phyloP scores from a whole-genome alignment of 2,329 filamentous ascomycete species.

The Tolypocladium nubicola region DNA sequence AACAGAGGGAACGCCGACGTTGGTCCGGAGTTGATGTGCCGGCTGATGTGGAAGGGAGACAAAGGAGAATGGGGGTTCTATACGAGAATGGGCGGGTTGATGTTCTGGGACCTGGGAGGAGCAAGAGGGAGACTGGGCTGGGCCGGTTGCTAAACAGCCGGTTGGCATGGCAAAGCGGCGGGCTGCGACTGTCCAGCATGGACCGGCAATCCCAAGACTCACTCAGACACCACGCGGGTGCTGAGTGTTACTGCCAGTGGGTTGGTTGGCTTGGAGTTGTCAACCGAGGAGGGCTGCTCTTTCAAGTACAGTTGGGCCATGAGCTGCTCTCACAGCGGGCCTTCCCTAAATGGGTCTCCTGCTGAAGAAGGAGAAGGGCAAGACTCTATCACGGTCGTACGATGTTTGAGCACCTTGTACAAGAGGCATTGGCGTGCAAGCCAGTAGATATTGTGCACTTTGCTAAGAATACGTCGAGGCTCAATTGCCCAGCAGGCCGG shows the following conservation, averaged over 20 bases:
- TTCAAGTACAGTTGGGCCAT: neutral
- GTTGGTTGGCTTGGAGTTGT: neutral
- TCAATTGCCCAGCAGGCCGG: too few relatives aligned
- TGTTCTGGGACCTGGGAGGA: neutral
- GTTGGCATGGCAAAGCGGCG: neutral
- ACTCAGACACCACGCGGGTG: neutral
- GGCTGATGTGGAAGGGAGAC: neutral
- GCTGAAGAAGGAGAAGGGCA: too few relatives aligned
- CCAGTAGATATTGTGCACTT: too few relatives aligned
- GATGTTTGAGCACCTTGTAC: too few relatives aligned
- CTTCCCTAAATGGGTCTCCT: too few relatives aligned
- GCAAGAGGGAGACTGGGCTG: neutral
- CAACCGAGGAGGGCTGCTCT: neutral
- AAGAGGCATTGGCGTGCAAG: too few relatives aligned
- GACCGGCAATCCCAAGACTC: neutral
- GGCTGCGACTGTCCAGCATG: neutral
- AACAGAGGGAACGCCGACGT: neutral
- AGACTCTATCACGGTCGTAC: too few relatives aligned
- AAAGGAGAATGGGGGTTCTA: neutral
- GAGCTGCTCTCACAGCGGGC: too few relatives aligned
- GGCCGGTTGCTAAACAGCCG: neutral
- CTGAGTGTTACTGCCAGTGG: neutral
- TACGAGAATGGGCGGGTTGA: neutral
- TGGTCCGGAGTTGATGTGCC: neutral
- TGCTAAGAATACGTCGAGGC: too few relatives aligned